These are phyloP conservation scores for Solanum chacoense DNA, from an alignment of 305 asterid genomes.

Conservation along the genomic window DNA sequence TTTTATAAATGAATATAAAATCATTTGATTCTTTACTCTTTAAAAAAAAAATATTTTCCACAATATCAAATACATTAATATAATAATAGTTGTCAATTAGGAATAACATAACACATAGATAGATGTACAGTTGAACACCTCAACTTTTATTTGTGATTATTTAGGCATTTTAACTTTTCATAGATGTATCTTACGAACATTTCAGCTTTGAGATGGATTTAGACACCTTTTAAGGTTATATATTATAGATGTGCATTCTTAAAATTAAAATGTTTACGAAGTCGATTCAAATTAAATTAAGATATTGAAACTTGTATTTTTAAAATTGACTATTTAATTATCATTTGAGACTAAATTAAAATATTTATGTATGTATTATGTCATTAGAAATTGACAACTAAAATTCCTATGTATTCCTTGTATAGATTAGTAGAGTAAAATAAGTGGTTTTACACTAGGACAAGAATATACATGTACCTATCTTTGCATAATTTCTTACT, in stretches of 20 bases:
- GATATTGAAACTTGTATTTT: neutral
- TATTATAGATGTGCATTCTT: neutral
- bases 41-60: neutral
- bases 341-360: neutral
- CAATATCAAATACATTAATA: neutral
- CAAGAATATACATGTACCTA: neutral
- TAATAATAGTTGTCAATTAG: neutral
- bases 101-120: neutral
- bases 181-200: accelerated
- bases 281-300: neutral
- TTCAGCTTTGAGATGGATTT: neutral
- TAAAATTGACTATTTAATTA: neutral
- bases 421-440: neutral
- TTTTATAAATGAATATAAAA: neutral
- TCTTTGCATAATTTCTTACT: neutral
- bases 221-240: neutral
- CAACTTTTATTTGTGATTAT: neutral
- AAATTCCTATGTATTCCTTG: neutral
- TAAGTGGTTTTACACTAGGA: neutral
- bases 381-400: neutral
- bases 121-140: neutral
- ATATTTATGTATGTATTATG: neutral
- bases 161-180: neutral
- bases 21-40: neutral
- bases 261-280: neutral